Evolutionary conservation across 345 rosid species (phyloP).

Genomic region (Microcos paniculata): DNA sequence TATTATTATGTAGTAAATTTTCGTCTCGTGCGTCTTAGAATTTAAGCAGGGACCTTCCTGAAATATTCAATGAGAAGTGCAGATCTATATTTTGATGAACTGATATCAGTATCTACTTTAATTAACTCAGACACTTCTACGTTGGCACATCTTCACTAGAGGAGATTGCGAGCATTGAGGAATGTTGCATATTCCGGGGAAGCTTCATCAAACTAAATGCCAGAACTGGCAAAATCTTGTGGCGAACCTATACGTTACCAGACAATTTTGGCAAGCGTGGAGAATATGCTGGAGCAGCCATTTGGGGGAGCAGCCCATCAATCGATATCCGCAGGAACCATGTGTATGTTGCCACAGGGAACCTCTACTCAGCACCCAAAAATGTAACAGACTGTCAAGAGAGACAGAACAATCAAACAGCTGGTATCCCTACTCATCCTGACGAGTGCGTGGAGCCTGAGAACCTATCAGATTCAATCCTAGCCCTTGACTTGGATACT

Average conservation of each 20-base stretch:
- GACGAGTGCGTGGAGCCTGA: slow-evolving; percentile 30
- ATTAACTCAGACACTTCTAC: slow-evolving; percentile 22
- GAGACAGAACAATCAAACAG: slow-evolving; percentile 28
- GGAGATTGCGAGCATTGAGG: neutral
- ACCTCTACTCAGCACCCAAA: slow-evolving; percentile 29
- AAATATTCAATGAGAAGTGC: too few relatives aligned
- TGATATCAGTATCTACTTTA: neutral
- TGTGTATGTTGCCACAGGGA: slow-evolving; percentile 32
- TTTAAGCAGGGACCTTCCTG: too few relatives aligned
- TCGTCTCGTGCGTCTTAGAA: too few relatives aligned
- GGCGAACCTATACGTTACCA: slow-evolving; percentile 31
- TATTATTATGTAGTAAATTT: too few relatives aligned
- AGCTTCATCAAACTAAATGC: slow-evolving; percentile 26
- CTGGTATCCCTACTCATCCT: slow-evolving; percentile 11
- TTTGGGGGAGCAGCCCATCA: slow-evolving; percentile 41
- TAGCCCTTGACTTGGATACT: slow-evolving; percentile 25
- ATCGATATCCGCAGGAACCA: slow-evolving; percentile 25
- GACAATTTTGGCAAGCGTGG: slow-evolving; percentile 15
- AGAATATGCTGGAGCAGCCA: slow-evolving; percentile 30
- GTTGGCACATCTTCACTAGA: slow-evolving; percentile 24
- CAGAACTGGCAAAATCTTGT: slow-evolving; percentile 19
- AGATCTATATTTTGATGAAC: too few relatives aligned
- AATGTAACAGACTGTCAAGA: slow-evolving; percentile 22
- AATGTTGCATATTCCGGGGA: slow-evolving; percentile 26
- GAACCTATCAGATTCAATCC: slow-evolving; percentile 28